These are phyloP conservation scores for Salix suchowensis DNA, from an alignment of 345 rosid species.

Conservation along the genomic window DNA sequence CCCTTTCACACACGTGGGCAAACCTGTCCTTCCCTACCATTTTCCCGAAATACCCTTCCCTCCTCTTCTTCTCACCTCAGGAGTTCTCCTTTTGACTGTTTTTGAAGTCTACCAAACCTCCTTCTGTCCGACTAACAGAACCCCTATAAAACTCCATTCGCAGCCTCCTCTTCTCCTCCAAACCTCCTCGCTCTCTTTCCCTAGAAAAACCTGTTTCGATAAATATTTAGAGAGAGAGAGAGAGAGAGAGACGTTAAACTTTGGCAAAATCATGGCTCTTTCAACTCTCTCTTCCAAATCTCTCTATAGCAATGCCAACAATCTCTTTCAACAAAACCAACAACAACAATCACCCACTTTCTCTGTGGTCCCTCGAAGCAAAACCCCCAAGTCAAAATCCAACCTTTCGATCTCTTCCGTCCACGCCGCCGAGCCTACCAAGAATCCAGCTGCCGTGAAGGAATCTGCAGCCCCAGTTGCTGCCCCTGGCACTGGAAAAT, in stretches of 20 bases:
- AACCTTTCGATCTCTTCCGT: slow-evolving; percentile 46
- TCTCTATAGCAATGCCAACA: slow-evolving; percentile 35
- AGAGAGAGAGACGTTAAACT: background rate
- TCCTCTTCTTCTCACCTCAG: background rate
- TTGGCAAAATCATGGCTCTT: slow-evolving; percentile 47
- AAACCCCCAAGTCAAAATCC: slow-evolving; percentile 6
- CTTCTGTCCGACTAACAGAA: background rate
- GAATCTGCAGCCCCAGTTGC: background rate
- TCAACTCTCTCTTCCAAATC: slow-evolving; percentile 51
- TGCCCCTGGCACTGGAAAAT: background rate
- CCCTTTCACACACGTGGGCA: background rate
- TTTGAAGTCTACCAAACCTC: slow-evolving; percentile 17
- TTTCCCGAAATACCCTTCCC: background rate
- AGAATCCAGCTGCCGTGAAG: slow-evolving; percentile 20
- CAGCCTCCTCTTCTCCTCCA: background rate
- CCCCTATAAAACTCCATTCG: background rate
- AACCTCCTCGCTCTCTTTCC: background rate
- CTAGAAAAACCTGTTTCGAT: background rate
- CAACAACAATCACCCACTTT: background rate
- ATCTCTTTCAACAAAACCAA: slow-evolving; percentile 11
- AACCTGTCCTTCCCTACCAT: background rate
- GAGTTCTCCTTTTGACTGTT: background rate
- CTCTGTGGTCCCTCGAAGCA: background rate
- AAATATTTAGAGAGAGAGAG: background rate
- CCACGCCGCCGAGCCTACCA: slow-evolving; percentile 48